These are phyloP conservation scores for Tuber calosporum DNA, from an alignment of 495 filamentous ascomycete genomes.

Conservation along the genomic window DNA sequence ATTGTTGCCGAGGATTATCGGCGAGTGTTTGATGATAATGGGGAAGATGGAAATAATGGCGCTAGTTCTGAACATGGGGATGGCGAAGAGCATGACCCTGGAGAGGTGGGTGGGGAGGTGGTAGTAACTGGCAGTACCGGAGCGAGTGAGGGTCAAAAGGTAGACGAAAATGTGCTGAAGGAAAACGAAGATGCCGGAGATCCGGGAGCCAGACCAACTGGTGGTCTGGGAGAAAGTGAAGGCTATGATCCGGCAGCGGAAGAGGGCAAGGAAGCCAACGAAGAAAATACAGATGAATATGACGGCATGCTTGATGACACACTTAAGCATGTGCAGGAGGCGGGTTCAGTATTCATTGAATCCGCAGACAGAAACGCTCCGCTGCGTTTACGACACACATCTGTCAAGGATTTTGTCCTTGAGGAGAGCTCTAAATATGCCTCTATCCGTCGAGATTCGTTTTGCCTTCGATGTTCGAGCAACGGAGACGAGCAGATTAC, in stretches of 20 bases:
- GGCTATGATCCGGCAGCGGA: background rate
- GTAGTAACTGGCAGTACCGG: background rate
- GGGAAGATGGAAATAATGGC: conserved; percentile 15
- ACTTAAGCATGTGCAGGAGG: conserved; percentile 8
- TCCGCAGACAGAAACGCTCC: conserved; percentile 6
- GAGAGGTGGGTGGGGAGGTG: background rate
- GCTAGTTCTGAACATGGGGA: background rate
- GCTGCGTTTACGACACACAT: conserved; percentile 15
- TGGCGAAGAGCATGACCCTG: conserved; percentile 5
- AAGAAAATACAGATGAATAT: background rate
- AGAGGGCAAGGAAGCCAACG: background rate
- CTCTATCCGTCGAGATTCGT: background rate
- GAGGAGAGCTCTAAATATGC: conserved; percentile 6
- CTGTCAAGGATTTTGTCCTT: conserved; percentile 20
- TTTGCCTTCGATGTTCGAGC: conserved; percentile 6
- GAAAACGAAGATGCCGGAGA: background rate
- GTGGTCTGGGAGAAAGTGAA: background rate
- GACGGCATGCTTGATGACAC: conserved; percentile 14
- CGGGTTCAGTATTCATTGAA: conserved; percentile 20
- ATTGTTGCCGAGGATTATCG: conserved; percentile 25
- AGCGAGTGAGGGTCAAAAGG: background rate
- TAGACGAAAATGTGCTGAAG: background rate
- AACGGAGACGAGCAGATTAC: background rate
- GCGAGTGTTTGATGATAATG: conserved; percentile 38
- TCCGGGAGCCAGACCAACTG: background rate